Base-by-base conservation (phyloP, 345 rosid genomes). In the Capsella bursapastoris region DNA sequence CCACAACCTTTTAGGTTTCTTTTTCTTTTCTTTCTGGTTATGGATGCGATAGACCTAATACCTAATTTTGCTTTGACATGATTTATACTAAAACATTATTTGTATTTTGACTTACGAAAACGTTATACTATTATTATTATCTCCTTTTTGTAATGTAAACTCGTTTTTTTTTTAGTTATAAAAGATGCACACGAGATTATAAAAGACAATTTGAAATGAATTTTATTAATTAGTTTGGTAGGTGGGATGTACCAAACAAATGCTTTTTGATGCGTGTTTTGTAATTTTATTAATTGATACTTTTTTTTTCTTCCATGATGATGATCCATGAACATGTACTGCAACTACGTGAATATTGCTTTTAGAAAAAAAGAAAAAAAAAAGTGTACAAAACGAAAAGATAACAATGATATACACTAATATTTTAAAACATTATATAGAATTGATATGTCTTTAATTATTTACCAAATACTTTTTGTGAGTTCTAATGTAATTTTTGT, bases 181-280 rank as follows among this genome's bases (percentile, higher is more conserved):
- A 51, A 31, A 25, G 49, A 68, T 43, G 28, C 51, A 14, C 64
- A 75, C 48, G 11, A 60, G 40, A 59, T 40, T 31, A 59, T 35
- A 25, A 66, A 22, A 44, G 58, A 28, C 32, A 68, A 7, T 15
- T 43, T 2, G 12, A 64, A 14, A 13, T 37, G 15, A 25, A 61
- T 61, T 3, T 6, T 45, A 45, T 35, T 34, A 56, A 8, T 34
- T 34, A 6, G 18, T 62, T 70, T 55, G 71, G 55, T 76, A 6
- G 75, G 58, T 76, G 70, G 52, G 37, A 56, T 64, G 53, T 75
- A 70, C 80, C 75, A 70, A 70, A 70, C 47, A 64, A 22, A 70
- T 70, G 44, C 29, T 69, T 57, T 76, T 64, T 22, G 47, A 56
- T 70, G 71, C 60, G 76, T 76, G 71, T 70, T 76, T 57, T 70